phyloP scores from a whole-genome alignment of 139 green algal genomes.

The Coccomyxa sp. region DNA sequence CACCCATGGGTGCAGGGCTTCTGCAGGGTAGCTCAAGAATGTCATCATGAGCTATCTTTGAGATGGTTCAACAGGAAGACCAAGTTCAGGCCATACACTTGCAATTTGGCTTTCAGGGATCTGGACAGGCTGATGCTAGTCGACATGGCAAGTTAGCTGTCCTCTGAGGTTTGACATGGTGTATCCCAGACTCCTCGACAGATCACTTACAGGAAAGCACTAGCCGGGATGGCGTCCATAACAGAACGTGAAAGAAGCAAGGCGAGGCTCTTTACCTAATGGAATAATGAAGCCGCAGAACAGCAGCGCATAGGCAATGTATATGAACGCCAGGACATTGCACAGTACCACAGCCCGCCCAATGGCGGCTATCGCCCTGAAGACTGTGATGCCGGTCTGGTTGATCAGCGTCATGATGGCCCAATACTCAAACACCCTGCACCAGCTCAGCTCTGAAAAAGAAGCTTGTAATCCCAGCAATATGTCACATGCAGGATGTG shows the following conservation, averaged over 20 bases:
- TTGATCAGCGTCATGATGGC: neutral
- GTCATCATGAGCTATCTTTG: no score
- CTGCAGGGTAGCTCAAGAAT: slow-evolving; percentile 51
- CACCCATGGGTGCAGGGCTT: slow-evolving; percentile 1
- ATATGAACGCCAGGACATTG: neutral
- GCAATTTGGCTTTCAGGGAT: no score
- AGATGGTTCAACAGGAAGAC: no score
- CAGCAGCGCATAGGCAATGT: neutral
- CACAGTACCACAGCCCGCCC: neutral
- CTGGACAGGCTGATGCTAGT: no score
- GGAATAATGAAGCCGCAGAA: slow-evolving; percentile 8
- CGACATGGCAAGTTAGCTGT: no score
- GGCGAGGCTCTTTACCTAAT: neutral
- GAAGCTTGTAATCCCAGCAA: neutral
- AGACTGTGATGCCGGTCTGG: slow-evolving; percentile 3
- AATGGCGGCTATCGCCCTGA: slow-evolving; percentile 14
- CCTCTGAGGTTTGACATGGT: no score
- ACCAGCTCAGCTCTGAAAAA: neutral
- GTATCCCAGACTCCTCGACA: no score
- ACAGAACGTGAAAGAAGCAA: no score
- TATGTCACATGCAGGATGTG: neutral
- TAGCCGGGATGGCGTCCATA: no score
- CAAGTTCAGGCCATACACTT: no score
- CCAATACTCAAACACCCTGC: slow-evolving; percentile 13
- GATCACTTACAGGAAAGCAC: no score